phyloP scores from a whole-genome alignment of 2,329 filamentous ascomycete species.

The Magnaporthales sp. region DNA sequence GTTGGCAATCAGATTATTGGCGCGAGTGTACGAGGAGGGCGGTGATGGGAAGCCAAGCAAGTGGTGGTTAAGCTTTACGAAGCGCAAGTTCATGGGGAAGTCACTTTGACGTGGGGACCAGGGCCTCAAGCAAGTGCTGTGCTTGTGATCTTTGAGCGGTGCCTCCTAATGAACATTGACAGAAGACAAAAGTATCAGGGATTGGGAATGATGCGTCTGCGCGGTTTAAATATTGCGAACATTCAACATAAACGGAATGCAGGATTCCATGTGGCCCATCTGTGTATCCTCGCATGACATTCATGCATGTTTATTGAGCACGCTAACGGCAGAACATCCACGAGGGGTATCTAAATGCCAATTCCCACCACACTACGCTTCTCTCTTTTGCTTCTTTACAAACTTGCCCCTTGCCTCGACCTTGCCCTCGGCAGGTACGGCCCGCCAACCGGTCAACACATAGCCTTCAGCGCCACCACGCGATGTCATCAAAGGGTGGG shows the following conservation, averaged over 20 bases:
- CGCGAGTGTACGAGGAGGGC: constrained; percentile 75
- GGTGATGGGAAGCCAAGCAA: constrained; percentile 62
- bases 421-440: constrained; percentile 68
- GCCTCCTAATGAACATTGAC: background rate
- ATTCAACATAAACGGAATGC: background rate
- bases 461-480: constrained; percentile 85
- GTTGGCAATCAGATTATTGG: constrained; percentile 71
- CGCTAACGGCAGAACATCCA: background rate
- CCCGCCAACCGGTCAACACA: constrained; percentile 74
- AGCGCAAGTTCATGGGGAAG: constrained; percentile 99
- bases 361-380: constrained; percentile 4
- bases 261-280: background rate
- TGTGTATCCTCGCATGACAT: background rate
- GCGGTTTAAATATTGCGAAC: background rate
- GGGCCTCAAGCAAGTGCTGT: background rate
- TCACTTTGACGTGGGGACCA: constrained; percentile 44
- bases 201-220: background rate
- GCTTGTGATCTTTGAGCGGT: background rate
- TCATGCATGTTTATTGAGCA: background rate
- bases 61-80: constrained; percentile 99
- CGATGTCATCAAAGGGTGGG: constrained; percentile 89
- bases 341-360: background rate
- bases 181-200: background rate
- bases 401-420: constrained; percentile 77
- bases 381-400: constrained; percentile 56